These are phyloP conservation scores for Penicillium paxilli DNA, from an alignment of 495 filamentous ascomycete species.

Conservation along the genomic window DNA sequence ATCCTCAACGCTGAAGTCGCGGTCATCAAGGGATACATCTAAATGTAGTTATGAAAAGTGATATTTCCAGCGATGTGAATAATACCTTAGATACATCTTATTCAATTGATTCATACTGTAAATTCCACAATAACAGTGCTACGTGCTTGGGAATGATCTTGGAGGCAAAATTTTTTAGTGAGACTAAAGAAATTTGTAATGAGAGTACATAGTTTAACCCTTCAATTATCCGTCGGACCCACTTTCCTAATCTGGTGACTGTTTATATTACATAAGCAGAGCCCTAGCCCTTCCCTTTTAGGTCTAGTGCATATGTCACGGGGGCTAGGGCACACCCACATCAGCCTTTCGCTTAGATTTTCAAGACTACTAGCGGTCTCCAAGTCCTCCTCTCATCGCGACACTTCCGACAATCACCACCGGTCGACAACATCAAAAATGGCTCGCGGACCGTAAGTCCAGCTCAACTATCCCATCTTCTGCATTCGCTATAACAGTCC, in stretches of 20 bases:
- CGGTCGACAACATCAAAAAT: constrained; percentile 56
- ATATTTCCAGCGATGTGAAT: constrained; percentile 26
- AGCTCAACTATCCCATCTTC: too few species aligned
- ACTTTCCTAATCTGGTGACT: neutral
- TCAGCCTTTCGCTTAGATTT: constrained; percentile 35
- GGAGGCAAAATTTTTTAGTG: too few species aligned
- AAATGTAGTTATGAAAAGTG: constrained; percentile 32
- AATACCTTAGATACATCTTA: constrained; percentile 12
- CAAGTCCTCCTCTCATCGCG: constrained; percentile 24
- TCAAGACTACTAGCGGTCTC: constrained; percentile 25
- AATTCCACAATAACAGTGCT: neutral
- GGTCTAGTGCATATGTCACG: constrained; percentile 20
- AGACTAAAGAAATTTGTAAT: too few species aligned
- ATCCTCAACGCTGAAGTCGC: constrained; percentile 95
- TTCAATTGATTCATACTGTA: too few species aligned
- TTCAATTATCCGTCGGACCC: neutral
- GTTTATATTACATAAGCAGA: constrained; percentile 12
- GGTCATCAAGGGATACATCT: constrained; percentile 83
- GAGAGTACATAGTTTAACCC: too few species aligned
- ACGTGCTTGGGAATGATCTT: too few species aligned
- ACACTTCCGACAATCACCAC: constrained; percentile 41
- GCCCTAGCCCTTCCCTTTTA: constrained; percentile 2
- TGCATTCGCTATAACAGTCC: neutral
- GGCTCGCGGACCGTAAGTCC: constrained; percentile 72
- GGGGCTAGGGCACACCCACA: constrained; percentile 35